These are phyloP conservation scores for Hyphodiscus hymeniophilus DNA, from an alignment of 495 filamentous ascomycete species.

Conservation along the genomic window DNA sequence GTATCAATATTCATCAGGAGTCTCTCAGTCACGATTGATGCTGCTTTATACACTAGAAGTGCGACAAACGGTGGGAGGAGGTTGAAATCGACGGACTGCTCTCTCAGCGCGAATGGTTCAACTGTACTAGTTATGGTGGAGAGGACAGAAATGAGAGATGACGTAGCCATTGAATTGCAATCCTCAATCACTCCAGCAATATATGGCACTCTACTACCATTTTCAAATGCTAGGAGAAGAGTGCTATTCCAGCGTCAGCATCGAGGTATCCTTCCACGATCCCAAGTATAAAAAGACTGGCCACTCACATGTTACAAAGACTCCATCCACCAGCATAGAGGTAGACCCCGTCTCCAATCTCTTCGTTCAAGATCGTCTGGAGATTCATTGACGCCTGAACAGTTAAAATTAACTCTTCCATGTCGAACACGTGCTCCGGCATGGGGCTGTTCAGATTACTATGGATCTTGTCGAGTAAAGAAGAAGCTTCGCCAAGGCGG, in stretches of 20 bases:
- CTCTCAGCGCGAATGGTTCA: conserved; percentile 4
- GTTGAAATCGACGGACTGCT: conserved; percentile 6
- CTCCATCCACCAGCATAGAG: conserved; percentile 5
- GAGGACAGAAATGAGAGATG: conserved; percentile 4
- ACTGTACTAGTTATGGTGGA: conserved; percentile 2
- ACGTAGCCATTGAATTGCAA: conserved; percentile 6
- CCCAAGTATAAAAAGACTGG: background rate
- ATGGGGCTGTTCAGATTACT: conserved; percentile 6
- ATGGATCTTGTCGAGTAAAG: conserved; percentile 11
- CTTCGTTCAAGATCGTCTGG: conserved; percentile 7
- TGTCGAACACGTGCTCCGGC: conserved; percentile 7
- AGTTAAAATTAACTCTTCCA: conserved; percentile 7
- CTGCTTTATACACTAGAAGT: conserved; percentile 14
- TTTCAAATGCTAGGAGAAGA: conserved; percentile 14
- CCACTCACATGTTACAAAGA: conserved; percentile 8
- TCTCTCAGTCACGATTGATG: conserved; percentile 7
- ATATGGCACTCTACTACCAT: conserved; percentile 4
- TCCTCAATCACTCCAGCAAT: conserved; percentile 1
- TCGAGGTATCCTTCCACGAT: conserved; percentile 1
- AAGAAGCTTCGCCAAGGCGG: conserved; percentile 11
- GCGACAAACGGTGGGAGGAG: conserved; percentile 7
- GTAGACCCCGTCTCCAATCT: conserved; percentile 1
- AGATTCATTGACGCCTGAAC: conserved; percentile 4
- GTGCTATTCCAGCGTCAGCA: conserved; percentile 8
- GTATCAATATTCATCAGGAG: conserved; percentile 2